Conservation (phyloP, 1,284 basidiomycete species). For the Naganishia albida region DNA sequence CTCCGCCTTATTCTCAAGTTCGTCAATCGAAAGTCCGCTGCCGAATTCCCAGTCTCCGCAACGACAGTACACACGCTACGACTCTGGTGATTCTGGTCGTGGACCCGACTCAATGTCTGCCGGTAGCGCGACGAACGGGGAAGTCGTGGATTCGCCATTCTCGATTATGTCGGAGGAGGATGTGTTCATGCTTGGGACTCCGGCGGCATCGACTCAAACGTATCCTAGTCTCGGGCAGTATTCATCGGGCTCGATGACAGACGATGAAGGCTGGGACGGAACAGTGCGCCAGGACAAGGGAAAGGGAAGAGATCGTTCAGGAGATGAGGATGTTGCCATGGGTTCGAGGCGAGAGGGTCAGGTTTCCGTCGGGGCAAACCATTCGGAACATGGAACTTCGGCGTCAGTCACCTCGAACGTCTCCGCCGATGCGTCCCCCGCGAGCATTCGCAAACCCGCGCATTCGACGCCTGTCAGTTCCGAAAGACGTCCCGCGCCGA, state of each 20-base stretch:
- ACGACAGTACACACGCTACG: neutral
- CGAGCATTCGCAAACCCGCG: neutral
- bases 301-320: neutral
- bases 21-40: too few relatives aligned
- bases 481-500: neutral
- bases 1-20: constrained; percentile 10
- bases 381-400: neutral
- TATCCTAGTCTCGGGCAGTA: too few relatives aligned
- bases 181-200: constrained; percentile 20
- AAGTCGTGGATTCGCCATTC: constrained; percentile 16
- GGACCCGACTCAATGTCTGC: neutral
- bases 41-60: neutral
- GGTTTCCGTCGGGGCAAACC: neutral
- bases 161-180: constrained; percentile 12
- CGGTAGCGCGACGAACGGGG: neutral
- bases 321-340: neutral
- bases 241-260: neutral
- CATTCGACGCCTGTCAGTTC: too few relatives aligned
- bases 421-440: neutral
- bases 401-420: neutral
- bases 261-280: too few relatives aligned
- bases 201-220: neutral
- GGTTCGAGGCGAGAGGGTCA: neutral
- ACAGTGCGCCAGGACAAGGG: neutral
- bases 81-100: neutral